Evolutionary conservation across 2,329 filamentous ascomycete genomes (phyloP), one percentile per base, ranked within the genome.

Genomic region (Fusarium acutatum): DNA sequence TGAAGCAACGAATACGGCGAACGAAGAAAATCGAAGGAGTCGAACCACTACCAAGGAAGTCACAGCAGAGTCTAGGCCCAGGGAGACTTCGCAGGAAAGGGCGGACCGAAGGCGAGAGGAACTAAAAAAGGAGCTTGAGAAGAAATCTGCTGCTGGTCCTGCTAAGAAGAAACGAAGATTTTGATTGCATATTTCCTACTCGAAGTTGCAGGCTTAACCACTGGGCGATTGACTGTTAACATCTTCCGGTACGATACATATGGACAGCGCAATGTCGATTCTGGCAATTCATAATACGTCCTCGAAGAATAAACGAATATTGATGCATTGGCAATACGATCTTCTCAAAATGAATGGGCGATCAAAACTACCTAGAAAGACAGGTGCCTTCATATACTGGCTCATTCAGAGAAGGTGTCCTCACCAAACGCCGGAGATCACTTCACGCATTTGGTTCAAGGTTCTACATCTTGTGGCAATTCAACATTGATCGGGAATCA

Each of bases 121-220:
- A 72, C 79, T 88, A 34, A 85, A 87, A 62, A 83, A 81, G 63
- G 86, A 89, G 40, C 79, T 88, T 20, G 84, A 88, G 71, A 84
- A 78, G 66, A 87, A 87, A 75, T 84, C 84, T 7, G 83, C 85
- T 1, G 84, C 83, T 24, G 85, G 85, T 3, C 88, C 88, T 9
- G 83, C 81, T 12, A 88, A 86, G 79, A 90, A 90, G 82, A 90
- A 88, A 80, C 82, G 88, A 47, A 87, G 83, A 57, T 90, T 90
- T 69, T 90, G 77, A 35, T 40, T 18, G 22, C 52, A 26, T 30
- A 9, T 32, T 30, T 22, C 10, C 37, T 46, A 9, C 13, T 24
- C 30, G 22, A 11, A 22, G 34, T 37, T 41, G 9, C 37, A 35
- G 43, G n/a, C 8, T 30, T 37, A 24, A 32, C 18, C 14, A n/a